A percentile compares a stretch with the other conserved stretches of the same genome.
phyloP scores from a whole-genome alignment of 768 basidiomycete species.

The Tricholoma hemisulphureum region DNA sequence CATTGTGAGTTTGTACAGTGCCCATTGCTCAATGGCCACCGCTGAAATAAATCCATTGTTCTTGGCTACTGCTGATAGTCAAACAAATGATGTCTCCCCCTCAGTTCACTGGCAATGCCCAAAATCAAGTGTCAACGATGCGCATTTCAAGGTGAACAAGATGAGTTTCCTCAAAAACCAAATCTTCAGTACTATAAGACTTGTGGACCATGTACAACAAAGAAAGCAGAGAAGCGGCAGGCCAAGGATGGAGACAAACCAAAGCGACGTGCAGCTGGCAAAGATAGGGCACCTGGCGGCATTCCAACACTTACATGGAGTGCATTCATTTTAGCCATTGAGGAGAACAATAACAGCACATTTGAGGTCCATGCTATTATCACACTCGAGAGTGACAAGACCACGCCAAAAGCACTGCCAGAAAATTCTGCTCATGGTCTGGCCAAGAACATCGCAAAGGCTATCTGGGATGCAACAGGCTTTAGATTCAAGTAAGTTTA shows the following conservation, averaged over 20 bases:
- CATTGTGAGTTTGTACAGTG: too few relatives aligned
- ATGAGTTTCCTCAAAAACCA: too few relatives aligned
- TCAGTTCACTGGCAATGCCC: too few relatives aligned
- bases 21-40: too few relatives aligned
- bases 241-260: background rate
- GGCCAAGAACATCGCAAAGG: background rate
- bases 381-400: background rate
- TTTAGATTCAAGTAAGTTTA: slow-evolving; percentile 7
- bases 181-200: background rate
- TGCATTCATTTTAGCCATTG: background rate
- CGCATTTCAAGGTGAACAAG: too few relatives aligned
- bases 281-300: too few relatives aligned
- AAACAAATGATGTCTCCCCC: too few relatives aligned
- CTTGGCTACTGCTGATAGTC: too few relatives aligned
- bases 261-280: background rate
- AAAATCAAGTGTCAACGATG: too few relatives aligned
- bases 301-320: background rate
- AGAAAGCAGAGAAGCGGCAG: background rate
- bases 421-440: background rate
- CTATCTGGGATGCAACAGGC: background rate
- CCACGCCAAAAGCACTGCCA: background rate
- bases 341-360: background rate
- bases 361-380: background rate
- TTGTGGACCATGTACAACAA: background rate
- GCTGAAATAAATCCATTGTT: too few relatives aligned